Conservation (phyloP, 78 protist genomes). For the Dictyostelium brefeldianum region DNA sequence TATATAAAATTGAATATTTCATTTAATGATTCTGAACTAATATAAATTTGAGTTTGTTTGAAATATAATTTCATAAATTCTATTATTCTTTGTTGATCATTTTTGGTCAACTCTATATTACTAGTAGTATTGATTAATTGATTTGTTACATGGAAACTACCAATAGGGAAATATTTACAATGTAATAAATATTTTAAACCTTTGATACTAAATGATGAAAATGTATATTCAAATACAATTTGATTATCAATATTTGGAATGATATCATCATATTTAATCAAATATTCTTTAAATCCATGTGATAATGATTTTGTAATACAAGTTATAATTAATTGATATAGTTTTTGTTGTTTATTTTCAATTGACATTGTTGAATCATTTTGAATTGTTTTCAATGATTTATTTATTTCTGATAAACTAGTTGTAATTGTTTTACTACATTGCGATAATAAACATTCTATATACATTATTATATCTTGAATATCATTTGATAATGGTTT, state of each 20-base stretch:
- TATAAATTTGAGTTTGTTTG: neutral
- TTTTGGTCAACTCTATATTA: neutral
- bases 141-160: no score
- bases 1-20: no score
- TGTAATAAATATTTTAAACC: neutral
- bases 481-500: neutral
- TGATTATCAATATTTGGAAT: neutral
- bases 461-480: no score
- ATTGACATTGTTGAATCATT: neutral
- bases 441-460: no score
- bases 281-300: neutral
- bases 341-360: neutral
- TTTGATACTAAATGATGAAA: conserved; percentile 1
- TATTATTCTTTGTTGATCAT: neutral
- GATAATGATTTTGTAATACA: neutral
- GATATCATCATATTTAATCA: neutral
- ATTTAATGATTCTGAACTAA: no score
- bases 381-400: no score
- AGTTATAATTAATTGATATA: neutral
- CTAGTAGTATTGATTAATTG: neutral
- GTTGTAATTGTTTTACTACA: no score
- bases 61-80: neutral
- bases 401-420: no score
- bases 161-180: neutral
- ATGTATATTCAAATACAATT: neutral